Percentiles rank a stretch among this genome's conserved stretches.
Evolutionary conservation across 371 early-diverging fungal genomes (phyloP).

Genomic region (Syncephalastrum contaminatum): DNA sequence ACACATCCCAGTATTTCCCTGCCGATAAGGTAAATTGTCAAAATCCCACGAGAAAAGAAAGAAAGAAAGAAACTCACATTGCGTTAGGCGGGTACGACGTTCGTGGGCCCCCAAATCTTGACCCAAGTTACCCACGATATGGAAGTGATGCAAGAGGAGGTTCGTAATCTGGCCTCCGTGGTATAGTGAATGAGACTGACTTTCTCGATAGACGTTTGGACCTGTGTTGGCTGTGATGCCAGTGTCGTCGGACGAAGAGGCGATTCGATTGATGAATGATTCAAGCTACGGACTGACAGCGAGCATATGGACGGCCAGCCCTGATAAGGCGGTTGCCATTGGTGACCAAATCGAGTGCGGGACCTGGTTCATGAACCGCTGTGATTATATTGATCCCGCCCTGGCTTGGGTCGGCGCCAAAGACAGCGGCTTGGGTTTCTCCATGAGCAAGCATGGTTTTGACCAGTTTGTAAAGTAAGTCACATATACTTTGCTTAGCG

Average conservation of each 20-base stretch:
- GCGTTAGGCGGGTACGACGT: conserved; percentile 56
- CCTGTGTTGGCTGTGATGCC: conserved; percentile 81
- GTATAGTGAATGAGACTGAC: not conserved
- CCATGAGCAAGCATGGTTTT: conserved; percentile 70
- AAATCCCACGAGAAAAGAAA: not conserved
- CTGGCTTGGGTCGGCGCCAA: conserved; percentile 84
- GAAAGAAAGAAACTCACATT: not conserved
- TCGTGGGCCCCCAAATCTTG: conserved; percentile 78
- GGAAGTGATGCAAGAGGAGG: conserved; percentile 81
- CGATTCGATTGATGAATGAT: conserved; percentile 80
- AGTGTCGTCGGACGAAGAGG: conserved; percentile 74
- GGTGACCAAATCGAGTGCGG: conserved; percentile 77
- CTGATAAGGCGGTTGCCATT: conserved; percentile 58
- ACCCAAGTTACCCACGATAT: conserved; percentile 73
- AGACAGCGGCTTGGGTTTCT: conserved; percentile 78
- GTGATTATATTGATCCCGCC: conserved; percentile 81
- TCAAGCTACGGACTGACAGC: conserved; percentile 83
- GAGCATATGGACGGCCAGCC: conserved; percentile 77
- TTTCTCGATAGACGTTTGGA: conserved; percentile 67
- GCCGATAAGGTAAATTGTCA: conserved; percentile 50
- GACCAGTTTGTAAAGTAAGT: conserved; percentile 61
- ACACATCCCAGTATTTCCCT: conserved; percentile 55
- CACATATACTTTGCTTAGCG: not conserved
- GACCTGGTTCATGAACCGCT: conserved; percentile 88
- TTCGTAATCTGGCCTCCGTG: conserved; percentile 3